Base-by-base conservation (phyloP, 83 land plant genomes). In the Thuja plicata region DNA sequence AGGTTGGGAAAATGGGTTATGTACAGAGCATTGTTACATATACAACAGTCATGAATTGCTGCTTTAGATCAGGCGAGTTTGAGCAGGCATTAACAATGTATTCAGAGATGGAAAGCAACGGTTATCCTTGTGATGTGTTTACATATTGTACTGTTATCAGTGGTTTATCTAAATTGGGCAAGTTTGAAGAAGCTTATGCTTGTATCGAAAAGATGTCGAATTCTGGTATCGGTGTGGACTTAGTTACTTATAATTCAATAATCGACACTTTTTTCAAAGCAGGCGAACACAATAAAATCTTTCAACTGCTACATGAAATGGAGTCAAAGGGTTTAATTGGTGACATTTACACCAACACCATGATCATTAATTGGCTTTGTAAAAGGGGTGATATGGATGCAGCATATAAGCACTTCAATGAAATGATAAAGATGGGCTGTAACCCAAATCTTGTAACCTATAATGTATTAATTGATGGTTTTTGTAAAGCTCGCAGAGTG, bases 1-100 rank as follows among this genome's bases (percentile, higher is more conserved):
- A 92, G 66, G 92, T 93, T 86, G 83, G 88, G 73, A 90, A 87
- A 37, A 85, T 92, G 40, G 94, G 93, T 66, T 54, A 46, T 88
- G 52, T n/a, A 16, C 93, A 92, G 16, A 90, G 91, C 88, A 89
- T 89, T 40, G 85, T 90, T 40, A 96, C 96, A 3, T 96, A 92
- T 77, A 94, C 96, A 40, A 94, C 95, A 17, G 87, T 95, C 16
- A 92, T 96, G 92, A 93, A 93, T 60, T 91, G 89, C 45, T 95
- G 92, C 88, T 94, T 95, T 78, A 93, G 80, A 70, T 82, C 87
- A 35, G 88, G 90, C 17, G 86, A 88, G 30, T 78, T 89, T 74
- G 90, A 95, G 13, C 73, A 90, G 86, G 97, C 95, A 2, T 86
- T 93, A 19, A 86, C 86, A 32, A 34, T 92, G 30, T 94, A 93